phyloP scores from a whole-genome alignment of 371 early-diverging fungal genomes.

The Mortierella sp. region DNA sequence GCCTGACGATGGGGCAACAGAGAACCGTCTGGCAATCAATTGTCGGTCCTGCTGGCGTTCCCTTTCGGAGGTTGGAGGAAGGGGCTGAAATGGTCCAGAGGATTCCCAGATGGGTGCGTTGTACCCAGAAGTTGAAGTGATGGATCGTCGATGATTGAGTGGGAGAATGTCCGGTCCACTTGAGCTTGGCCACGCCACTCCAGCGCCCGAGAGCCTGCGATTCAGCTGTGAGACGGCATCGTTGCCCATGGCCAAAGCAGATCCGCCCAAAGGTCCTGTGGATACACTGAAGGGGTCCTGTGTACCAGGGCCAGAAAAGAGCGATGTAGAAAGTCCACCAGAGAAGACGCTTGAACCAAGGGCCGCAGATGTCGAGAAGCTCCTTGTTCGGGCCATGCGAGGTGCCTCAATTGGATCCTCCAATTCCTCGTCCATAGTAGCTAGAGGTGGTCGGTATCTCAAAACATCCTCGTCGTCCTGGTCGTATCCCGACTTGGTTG shows the following conservation, averaged over 20 bases:
- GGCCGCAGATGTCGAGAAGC: slow-evolving; percentile 50
- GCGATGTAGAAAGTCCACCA: slow-evolving; percentile 10
- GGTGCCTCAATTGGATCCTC: slow-evolving; percentile 37
- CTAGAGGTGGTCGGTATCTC: slow-evolving; percentile 36
- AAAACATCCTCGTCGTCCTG: slow-evolving; percentile 39
- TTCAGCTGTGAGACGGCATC: slow-evolving; percentile 11
- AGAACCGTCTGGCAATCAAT: slow-evolving; percentile 33
- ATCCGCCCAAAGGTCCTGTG: slow-evolving; percentile 9
- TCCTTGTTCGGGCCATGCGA: slow-evolving; percentile 34
- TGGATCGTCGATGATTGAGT: slow-evolving; percentile 36
- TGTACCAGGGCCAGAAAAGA: not conserved
- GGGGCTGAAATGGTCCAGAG: slow-evolving; percentile 23
- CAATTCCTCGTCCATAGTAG: slow-evolving; percentile 53
- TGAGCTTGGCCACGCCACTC: slow-evolving; percentile 27
- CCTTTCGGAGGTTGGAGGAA: slow-evolving; percentile 12
- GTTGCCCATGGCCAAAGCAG: not conserved
- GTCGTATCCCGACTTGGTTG: slow-evolving; percentile 21
- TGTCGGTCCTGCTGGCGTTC: slow-evolving; percentile 31
- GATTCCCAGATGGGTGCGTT: slow-evolving; percentile 45
- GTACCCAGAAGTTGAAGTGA: slow-evolving; percentile 29
- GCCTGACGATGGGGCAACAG: slow-evolving; percentile 40
- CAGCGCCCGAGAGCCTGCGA: slow-evolving; percentile 29
- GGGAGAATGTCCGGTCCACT: not conserved
- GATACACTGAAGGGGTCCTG: slow-evolving; percentile 23
- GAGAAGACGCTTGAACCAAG: slow-evolving; percentile 24